Evolutionary conservation across 257 asterid genomes (phyloP).

Genomic region (Solanum neorickii): DNA sequence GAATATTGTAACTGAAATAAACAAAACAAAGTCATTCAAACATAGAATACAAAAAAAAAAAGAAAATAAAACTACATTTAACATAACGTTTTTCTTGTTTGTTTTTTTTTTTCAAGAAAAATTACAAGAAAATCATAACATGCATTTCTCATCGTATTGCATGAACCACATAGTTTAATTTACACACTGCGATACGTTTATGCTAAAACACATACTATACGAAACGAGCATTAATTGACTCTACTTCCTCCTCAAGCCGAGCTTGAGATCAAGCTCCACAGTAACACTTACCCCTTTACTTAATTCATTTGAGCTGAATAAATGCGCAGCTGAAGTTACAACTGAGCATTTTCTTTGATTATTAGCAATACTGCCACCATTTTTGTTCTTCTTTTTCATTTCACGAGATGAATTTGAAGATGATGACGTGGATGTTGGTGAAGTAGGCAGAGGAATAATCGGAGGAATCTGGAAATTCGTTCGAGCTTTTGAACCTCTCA

Average conservation of each 20-base stretch:
- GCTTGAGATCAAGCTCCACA: constrained; percentile 52
- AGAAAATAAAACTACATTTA: not conserved
- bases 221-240: not conserved
- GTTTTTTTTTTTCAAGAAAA: not conserved
- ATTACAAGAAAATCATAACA: not conserved
- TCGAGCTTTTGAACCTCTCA: constrained; percentile 64
- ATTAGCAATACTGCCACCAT: not conserved
- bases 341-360: constrained; percentile 32
- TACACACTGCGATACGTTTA: not conserved
- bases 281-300: constrained; percentile 1
- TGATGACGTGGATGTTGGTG: constrained; percentile 2
- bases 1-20: not conserved
- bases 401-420: constrained; percentile 2
- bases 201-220: not conserved
- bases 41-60: not conserved
- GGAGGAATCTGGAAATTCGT: constrained; percentile 59
- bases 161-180: not conserved
- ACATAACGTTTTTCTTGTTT: not conserved
- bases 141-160: too few relatives aligned
- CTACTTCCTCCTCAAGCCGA: not conserved
- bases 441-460: constrained; percentile 23
- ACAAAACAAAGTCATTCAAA: not conserved
- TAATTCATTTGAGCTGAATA: constrained; percentile 23
- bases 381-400: not conserved
- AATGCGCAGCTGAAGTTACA: constrained; percentile 50